These are phyloP conservation scores for Podospora fimiseda DNA, from an alignment of 495 filamentous ascomycete genomes.

Conservation along the genomic window DNA sequence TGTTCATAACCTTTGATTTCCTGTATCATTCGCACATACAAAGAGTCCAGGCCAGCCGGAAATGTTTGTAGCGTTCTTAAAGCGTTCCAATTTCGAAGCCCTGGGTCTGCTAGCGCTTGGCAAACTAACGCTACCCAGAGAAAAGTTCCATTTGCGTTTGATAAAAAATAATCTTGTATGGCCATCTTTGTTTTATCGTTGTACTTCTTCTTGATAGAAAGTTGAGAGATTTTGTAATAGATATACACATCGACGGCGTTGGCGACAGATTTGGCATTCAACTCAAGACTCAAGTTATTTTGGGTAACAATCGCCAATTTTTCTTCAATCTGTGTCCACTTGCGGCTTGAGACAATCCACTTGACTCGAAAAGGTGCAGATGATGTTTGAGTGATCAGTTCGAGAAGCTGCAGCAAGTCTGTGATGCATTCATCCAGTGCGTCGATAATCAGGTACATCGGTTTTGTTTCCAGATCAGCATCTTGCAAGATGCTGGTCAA, in stretches of 20 bases:
- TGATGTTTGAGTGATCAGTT: conserved; percentile 24
- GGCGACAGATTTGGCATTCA: conserved; percentile 13
- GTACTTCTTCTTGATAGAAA: conserved; percentile 14
- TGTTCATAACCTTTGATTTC: too few relatives aligned
- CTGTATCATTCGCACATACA: conserved; percentile 20
- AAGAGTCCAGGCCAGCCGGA: conserved; percentile 11
- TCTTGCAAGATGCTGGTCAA: conserved; percentile 30
- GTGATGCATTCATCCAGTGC: conserved; percentile 44
- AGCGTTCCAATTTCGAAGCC: not conserved
- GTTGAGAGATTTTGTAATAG: conserved; percentile 22
- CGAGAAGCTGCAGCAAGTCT: conserved; percentile 25
- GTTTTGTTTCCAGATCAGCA: conserved; percentile 4
- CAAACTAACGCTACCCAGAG: conserved; percentile 24
- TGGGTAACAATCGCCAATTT: conserved; percentile 1
- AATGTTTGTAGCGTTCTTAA: conserved; percentile 3
- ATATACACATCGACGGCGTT: conserved; percentile 28
- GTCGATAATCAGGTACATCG: conserved; percentile 40
- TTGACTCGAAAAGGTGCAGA: conserved; percentile 24
- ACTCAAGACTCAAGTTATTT: conserved; percentile 9
- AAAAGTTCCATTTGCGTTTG: conserved; percentile 21
- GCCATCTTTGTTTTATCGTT: conserved; percentile 6
- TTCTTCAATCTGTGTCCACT: conserved; percentile 12
- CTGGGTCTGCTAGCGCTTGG: conserved; percentile 14
- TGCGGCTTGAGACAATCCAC: conserved; percentile 17
- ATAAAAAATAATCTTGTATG: conserved; percentile 7